A percentile compares a stretch with the other conserved stretches of the same genome.
These are phyloP conservation scores for Podila horticola DNA, from an alignment of 192 early-diverging fungal genomes.

Conservation along the genomic window DNA sequence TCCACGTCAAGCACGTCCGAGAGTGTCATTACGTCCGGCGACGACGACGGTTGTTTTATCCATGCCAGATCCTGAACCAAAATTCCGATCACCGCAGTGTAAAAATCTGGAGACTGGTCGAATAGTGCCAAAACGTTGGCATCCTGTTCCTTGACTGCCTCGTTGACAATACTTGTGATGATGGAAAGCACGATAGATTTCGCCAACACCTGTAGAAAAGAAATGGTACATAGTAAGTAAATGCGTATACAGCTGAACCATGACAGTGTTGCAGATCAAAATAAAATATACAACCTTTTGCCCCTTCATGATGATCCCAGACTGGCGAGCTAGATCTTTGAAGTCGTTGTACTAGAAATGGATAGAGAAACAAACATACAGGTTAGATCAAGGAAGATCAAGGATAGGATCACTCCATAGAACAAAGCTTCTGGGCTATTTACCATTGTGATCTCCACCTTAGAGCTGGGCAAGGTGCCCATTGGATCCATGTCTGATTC, in stretches of 20 bases:
- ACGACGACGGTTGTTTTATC: conserved; percentile 29
- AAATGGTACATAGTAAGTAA: neutral
- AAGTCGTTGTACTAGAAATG: conserved; percentile 27
- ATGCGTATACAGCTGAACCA: neutral
- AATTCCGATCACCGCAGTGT: conserved; percentile 8
- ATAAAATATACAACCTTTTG: conserved; percentile 15
- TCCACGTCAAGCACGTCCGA: conserved; percentile 34
- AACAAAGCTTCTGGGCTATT: neutral
- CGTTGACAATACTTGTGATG: conserved; percentile 7
- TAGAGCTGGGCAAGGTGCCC: conserved; percentile 14
- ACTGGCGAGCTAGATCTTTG: conserved; percentile 26
- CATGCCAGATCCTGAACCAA: conserved; percentile 35
- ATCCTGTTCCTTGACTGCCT: conserved; percentile 6
- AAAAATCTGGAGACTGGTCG: conserved; percentile 16
- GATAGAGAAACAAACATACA: neutral
- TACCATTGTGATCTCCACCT: conserved; percentile 50
- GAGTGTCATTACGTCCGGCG: conserved; percentile 11
- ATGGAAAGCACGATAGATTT: conserved; percentile 31
- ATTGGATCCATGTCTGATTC: conserved; percentile 54
- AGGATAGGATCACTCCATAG: neutral
- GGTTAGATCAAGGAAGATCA: neutral
- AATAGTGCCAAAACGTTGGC: neutral
- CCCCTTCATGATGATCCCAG: conserved; percentile 34
- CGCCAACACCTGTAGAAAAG: conserved; percentile 4
- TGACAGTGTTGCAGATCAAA: neutral